Conservation (phyloP, 1,284 basidiomycete genomes). For the Rhodotorula sp. region DNA sequence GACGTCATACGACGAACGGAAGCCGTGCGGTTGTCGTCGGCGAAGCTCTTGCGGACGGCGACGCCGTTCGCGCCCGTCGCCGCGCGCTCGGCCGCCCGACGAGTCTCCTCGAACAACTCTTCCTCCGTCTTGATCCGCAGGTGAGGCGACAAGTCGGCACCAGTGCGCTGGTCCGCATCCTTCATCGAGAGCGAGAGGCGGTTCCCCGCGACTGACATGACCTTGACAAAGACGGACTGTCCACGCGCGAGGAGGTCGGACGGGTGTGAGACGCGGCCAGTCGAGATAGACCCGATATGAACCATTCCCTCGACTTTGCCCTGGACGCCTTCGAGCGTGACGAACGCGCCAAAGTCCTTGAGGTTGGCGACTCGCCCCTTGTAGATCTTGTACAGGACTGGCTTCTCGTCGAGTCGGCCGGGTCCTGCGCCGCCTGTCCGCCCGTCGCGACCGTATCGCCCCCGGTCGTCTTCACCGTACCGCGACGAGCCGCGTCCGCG, state of each 20-base stretch:
- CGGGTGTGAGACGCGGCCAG: conserved; percentile 75
- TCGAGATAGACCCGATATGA: conserved; percentile 85
- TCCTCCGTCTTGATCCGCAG: conserved; percentile 88
- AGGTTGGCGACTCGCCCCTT: conserved; percentile 78
- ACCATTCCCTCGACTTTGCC: conserved; percentile 93
- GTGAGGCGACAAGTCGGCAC: conserved; percentile 87
- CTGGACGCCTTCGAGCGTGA: conserved; percentile 78
- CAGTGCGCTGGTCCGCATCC: conserved; percentile 89
- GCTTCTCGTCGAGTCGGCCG: conserved; percentile 66
- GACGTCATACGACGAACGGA: conserved; percentile 90
- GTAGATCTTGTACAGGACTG: conserved; percentile 93
- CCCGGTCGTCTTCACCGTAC: conserved; percentile 5
- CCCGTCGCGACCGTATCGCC: conserved; percentile 21
- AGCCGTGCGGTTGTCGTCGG: conserved; percentile 48
- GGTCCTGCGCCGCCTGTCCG: conserved; percentile 35
- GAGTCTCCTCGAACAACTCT: conserved; percentile 76
- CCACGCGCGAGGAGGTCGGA: conserved; percentile 79
- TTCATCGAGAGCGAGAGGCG: conserved; percentile 91
- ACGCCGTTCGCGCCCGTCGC: conserved; percentile 55
- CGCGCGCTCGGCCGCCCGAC: conserved; percentile 61
- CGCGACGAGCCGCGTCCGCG: conserved; percentile 40
- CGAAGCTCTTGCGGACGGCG: conserved; percentile 54
- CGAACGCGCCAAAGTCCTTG: conserved; percentile 95
- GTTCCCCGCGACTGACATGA: conserved; percentile 83
- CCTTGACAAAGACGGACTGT: conserved; percentile 89